phyloP scores from a whole-genome alignment of 805 yeast species.

The Kluyveromyces aestuarii region DNA sequence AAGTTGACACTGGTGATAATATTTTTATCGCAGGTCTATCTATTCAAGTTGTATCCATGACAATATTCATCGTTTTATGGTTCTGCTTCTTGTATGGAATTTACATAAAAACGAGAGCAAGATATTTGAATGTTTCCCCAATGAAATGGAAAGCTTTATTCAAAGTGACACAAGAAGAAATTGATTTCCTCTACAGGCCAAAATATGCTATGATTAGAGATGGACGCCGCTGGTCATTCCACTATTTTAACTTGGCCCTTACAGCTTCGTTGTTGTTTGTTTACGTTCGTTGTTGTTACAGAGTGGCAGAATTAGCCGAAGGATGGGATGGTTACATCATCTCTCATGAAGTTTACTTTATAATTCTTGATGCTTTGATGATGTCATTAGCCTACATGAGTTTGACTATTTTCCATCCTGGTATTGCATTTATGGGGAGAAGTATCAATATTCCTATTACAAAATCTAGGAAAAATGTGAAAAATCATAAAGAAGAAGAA shows the following conservation, averaged over 20 bases:
- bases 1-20: conserved; percentile 17
- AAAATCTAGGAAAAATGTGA: background rate
- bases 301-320: conserved; percentile 61
- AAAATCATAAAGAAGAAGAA: background rate
- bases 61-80: conserved; percentile 45
- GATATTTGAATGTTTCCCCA: conserved; percentile 14
- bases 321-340: conserved; percentile 59
- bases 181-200: conserved; percentile 19
- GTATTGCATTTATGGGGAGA: conserved; percentile 38
- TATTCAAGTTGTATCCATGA: conserved; percentile 65
- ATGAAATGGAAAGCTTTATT: conserved; percentile 7
- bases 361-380: conserved; percentile 56
- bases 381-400: conserved; percentile 39
- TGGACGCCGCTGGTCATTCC: conserved; percentile 28
- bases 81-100: conserved; percentile 37
- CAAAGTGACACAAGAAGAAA: conserved; percentile 12
- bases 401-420: conserved; percentile 56
- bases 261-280: conserved; percentile 44
- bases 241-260: conserved; percentile 37
- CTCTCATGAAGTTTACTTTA: conserved; percentile 47
- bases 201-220: conserved; percentile 22
- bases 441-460: conserved; percentile 17
- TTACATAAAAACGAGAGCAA: conserved; percentile 22
- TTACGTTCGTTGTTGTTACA: conserved; percentile 59
- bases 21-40: conserved; percentile 73